phyloP scores from a whole-genome alignment of 306 rosid genomes.

The Psophocarpus tetragonolobus region DNA sequence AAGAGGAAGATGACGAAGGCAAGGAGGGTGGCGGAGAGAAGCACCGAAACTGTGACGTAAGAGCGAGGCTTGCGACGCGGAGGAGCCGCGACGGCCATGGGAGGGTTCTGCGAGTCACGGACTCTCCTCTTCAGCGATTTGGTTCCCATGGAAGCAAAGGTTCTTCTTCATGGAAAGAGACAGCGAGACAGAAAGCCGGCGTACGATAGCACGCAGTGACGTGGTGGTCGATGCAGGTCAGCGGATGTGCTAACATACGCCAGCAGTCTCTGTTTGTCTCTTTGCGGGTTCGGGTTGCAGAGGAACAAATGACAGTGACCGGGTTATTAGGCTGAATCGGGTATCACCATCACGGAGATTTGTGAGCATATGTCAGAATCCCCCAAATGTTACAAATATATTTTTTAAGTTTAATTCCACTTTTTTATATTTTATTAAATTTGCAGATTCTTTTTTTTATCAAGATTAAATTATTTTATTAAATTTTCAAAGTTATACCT shows the following conservation, averaged over 20 bases:
- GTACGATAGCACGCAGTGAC: conserved; percentile 7
- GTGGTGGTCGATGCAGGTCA: not conserved
- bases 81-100: conserved; percentile 59
- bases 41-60: conserved; percentile 21
- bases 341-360: no score
- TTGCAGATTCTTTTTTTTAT: no score
- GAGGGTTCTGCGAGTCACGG: conserved; percentile 40
- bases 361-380: no score
- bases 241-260: conserved; percentile 35
- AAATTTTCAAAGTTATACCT: no score
- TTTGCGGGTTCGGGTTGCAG: not conserved
- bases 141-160: conserved; percentile 45
- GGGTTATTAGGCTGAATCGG: not conserved
- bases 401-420: no score
- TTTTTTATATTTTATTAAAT: no score
- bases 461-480: no score
- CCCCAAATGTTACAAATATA: no score
- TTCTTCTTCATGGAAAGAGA: conserved; percentile 29
- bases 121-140: conserved; percentile 56
- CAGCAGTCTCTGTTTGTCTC: not conserved
- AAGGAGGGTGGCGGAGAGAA: conserved; percentile 38
- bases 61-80: conserved; percentile 31
- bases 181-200: not conserved
- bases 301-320: not conserved
- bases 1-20: conserved; percentile 41